Evolutionary conservation across 1,284 basidiomycete species (phyloP), one percentile per base, ranked within the genome.

Genomic region (Leccinum variabile): DNA sequence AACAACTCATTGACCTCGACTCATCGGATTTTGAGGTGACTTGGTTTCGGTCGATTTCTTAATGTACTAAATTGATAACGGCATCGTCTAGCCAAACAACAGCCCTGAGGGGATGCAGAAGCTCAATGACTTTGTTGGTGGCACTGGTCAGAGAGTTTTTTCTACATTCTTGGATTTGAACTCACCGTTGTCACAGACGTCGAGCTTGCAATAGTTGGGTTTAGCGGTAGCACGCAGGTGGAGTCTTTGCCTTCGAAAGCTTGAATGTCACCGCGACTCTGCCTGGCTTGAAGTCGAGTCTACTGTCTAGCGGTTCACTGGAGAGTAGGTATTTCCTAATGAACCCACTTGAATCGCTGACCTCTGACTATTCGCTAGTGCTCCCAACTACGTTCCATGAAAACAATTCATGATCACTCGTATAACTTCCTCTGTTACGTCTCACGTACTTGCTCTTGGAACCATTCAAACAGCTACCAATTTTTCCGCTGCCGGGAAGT

Each of bases 81-180:
- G 57, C 68, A 4, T 57, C 57, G 28, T 71, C 53, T 63, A 88
- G 81, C 82, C 91, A 9, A 91, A 91, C 70, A 77, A 78, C 35
- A 87, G 78, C 60, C 83, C 85, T 0, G 78, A 87, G 69, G 89
- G 89, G 57, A 70, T 79, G 59, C 79, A 88, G 67, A 91, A 89
- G 2, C 78, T 93, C 44, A 83, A 87, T 65, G 83, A 90, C 52
- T 93, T 91, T 70, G 83, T 92, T 53, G 83, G 84, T n/a, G 80
- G 83, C 59, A 81, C 79, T 67, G 83, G 79, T 82, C 69, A 64
- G 64, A 62, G 44, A 3, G 6, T 25, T 33, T 59, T 59, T 70
- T 67, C 53, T 65, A 63, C 37, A 11, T 8, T 1, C 22, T 41
- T 41, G n/a, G 18, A 22, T 52, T 54, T 22, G 16, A 39, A 57